Base-by-base conservation (phyloP, 1,284 basidiomycete genomes). In the Moniliella sp. region DNA sequence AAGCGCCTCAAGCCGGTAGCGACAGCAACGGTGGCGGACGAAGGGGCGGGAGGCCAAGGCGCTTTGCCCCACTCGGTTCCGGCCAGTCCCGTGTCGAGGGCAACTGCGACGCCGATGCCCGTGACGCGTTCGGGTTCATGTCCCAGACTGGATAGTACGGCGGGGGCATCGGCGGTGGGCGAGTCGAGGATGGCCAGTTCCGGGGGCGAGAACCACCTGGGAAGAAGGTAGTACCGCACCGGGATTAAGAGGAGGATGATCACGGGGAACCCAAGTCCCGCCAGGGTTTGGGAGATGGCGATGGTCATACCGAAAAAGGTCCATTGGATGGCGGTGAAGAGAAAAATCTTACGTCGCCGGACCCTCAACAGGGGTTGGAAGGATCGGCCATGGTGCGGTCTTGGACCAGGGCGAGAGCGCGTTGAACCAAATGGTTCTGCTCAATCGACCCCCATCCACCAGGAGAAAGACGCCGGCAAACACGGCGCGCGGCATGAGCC, bases 181-280 rank as follows among this genome's bases (percentile, higher is more conserved):
- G 78, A 77, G 57, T 93, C 88, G 13, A 94, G 67, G 14, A 86
- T 73, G 1, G 67, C 68, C 18, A 97, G 65, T 56, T 94, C 86
- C 35, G 77, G 74, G 1, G 64, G 53, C 0, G 76, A 76, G 60
- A 94, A 88, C 8, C 77, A 72, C 13, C 65, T 66, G 1, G 86
- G 83, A 3, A 93, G 68, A 10, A 82, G 42, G 36, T 68, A 67
- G 26, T 72, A 70, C 28, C 88, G 68, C 4, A 88, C 46, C 0
- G 86, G 86, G n/a, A 93, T 70, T 12, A 94, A 68, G 12, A 81
- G 62, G 50, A 80, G 71, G 51, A 93, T 91, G 42, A 91, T 72
- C 25, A 91, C 68, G 0, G 84, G 83, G 58, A 93, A 93, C 1
- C 78, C 82, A 35, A 91, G 82, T 0, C 45, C 42, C 18, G 61